Percentiles rank a stretch among this genome's conserved stretches.
Evolutionary conservation across 2,329 filamentous ascomycete species (phyloP).

Genomic region (Amauroascus verrucosus): DNA sequence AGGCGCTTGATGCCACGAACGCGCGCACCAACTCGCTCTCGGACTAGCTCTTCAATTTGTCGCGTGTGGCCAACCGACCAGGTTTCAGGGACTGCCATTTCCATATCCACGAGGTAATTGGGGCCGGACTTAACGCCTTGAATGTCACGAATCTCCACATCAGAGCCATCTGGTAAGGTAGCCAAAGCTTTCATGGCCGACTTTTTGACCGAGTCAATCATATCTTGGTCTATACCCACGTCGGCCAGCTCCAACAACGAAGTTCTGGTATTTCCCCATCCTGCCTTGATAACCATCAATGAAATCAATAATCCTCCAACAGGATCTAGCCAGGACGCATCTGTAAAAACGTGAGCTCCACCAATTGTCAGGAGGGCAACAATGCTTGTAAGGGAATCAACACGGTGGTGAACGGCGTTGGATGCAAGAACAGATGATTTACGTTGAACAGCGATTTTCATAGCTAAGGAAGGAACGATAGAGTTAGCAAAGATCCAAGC

Average conservation of each 20-base stretch:
- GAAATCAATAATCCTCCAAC: conserved; percentile 89
- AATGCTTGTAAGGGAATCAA: conserved; percentile 90
- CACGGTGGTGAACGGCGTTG: conserved; percentile 90
- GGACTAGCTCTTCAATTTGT: conserved; percentile 60
- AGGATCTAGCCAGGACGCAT: conserved; percentile 87
- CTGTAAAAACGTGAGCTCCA: conserved; percentile 73
- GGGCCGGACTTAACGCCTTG: conserved; percentile 92
- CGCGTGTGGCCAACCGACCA: conserved; percentile 66
- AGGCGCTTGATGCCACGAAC: conserved; percentile 78
- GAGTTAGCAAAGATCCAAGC: not conserved
- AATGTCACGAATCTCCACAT: conserved; percentile 64
- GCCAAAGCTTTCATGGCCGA: conserved; percentile 53
- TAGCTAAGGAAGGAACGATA: conserved; percentile 46
- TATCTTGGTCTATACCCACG: conserved; percentile 72
- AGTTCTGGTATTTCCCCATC: conserved; percentile 71
- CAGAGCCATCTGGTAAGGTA: conserved; percentile 43
- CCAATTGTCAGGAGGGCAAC: conserved; percentile 84
- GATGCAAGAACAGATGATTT: conserved; percentile 93
- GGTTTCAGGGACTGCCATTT: conserved; percentile 64
- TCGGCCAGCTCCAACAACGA: conserved; percentile 87
- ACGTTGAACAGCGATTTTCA: conserved; percentile 89
- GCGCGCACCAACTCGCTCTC: conserved; percentile 60
- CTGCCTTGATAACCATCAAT: conserved; percentile 82
- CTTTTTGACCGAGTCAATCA: conserved; percentile 60
- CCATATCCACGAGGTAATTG: conserved; percentile 87